Base-by-base conservation (phyloP, 2,329 filamentous ascomycete species). In the Aspergillus ibericus region DNA sequence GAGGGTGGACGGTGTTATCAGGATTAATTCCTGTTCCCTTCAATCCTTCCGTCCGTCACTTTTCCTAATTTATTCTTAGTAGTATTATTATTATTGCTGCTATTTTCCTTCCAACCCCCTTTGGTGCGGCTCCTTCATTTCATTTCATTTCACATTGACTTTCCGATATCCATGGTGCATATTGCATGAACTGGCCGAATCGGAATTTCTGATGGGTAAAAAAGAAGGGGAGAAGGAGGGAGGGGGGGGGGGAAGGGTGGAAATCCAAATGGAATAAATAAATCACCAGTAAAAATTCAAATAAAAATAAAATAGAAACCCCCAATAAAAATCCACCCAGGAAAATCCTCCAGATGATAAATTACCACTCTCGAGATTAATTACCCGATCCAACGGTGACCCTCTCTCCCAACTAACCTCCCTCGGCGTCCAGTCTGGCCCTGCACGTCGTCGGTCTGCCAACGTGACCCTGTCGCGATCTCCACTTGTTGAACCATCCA, bases 391-490 rank as follows among this genome's bases (percentile, higher is more conserved):
- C 52, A 59, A 63, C 62, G 55, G 60, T 53, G 56, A 55, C 34
- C 47, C 44, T 48, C 44, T 48, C 25, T 29, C 46, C 48, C 22
- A 38, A 27, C 25, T 53, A 25, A 40, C 16, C 50, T 48, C 44
- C 55, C 54, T 27, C 44, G 16, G 44, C 46, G 34, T 63, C 44
- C 42, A 44, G 55, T 49, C 56, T 59, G 52, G 40, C 27, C 36
- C 22, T 59, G 35, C 36, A 29, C 27, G 18, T 61, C 56, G 34
- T 53, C 35, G 34, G 35, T 59, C 54, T 56, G 51, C 58, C 62
- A 64, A 64, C 60, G 60, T 61, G 62, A 64, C 61, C 62, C 53
- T 61, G 59, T 44, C 20, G 49, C 40, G 55, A 64, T 62, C 62
- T 64, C 62, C 62, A 64, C 62, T 59, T 53, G 44, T 49, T 16